These are phyloP conservation scores for Hirsutella thompsonii DNA, from an alignment of 2,329 filamentous ascomycete species.

Conservation along the genomic window DNA sequence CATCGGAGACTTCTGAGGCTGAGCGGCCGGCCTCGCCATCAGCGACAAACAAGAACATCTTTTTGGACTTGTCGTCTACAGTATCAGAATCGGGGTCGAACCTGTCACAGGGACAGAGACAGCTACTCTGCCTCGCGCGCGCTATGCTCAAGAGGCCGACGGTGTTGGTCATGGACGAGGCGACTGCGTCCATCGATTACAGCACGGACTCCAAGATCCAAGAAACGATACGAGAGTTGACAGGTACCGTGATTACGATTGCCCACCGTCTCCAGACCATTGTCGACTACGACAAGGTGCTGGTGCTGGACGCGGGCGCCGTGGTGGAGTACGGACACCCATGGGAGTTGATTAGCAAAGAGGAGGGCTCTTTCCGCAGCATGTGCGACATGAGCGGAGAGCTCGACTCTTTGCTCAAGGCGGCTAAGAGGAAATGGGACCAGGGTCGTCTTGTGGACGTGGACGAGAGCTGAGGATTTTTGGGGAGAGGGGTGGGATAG, in stretches of 20 bases:
- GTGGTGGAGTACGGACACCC: conserved; percentile 89
- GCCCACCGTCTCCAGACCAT: conserved; percentile 93
- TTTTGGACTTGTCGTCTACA: conserved; percentile 70
- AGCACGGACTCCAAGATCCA: conserved; percentile 93
- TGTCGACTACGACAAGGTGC: conserved; percentile 94
- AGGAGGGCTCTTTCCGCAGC: conserved; percentile 48
- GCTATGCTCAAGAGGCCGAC: conserved; percentile 84
- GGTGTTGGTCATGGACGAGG: conserved; percentile 98
- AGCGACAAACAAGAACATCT: conserved; percentile 83
- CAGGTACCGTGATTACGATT: conserved; percentile 90
- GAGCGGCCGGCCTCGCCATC: conserved; percentile 15
- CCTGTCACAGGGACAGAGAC: conserved; percentile 88
- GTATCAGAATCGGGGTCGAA: conserved; percentile 89
- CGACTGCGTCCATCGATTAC: conserved; percentile 95
- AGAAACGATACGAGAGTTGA: conserved; percentile 85
- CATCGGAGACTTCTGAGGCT: conserved; percentile 5
- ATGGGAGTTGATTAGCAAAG: conserved; percentile 61
- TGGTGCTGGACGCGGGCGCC: conserved; percentile 80
- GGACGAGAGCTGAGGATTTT: conserved; percentile 7
- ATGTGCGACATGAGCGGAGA: conserved; percentile 57
- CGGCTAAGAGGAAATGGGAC: conserved; percentile 42
- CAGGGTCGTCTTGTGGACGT: conserved; percentile 23
- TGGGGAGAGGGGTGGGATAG: neutral
- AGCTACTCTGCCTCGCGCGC: conserved; percentile 84
- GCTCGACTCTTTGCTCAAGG: conserved; percentile 33